phyloP scores from a whole-genome alignment of 2,329 filamentous ascomycete species.

The Fusarium scirpi region DNA sequence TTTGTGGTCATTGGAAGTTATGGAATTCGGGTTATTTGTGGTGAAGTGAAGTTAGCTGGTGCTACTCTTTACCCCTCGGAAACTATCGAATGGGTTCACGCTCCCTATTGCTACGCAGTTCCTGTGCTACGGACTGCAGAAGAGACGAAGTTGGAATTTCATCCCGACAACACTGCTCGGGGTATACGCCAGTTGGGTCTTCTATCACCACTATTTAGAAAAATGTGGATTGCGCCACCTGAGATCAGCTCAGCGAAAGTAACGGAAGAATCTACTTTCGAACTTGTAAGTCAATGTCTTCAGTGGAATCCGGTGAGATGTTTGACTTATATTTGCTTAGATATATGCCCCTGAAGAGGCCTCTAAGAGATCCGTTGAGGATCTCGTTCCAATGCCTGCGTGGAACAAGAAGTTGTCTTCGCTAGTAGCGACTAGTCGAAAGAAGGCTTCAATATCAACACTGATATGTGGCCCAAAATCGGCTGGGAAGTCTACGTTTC shows the following conservation, averaged over 20 bases:
- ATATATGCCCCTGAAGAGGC: conserved; percentile 65
- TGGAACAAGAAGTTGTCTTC: conserved; percentile 71
- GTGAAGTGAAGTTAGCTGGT: conserved; percentile 74
- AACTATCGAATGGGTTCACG: conserved; percentile 68
- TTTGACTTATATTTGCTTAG: conserved; percentile 52
- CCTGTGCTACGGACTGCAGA: conserved; percentile 71
- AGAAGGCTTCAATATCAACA: conserved; percentile 55
- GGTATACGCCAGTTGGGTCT: conserved; percentile 66
- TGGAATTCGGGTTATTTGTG: conserved; percentile 70
- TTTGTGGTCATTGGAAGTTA: conserved; percentile 76
- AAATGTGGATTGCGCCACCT: conserved; percentile 70
- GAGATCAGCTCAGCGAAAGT: conserved; percentile 36
- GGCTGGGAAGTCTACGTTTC: conserved; percentile 82
- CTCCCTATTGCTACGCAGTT: conserved; percentile 76
- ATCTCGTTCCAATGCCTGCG: conserved; percentile 67
- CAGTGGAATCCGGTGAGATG: neutral
- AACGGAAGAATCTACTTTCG: conserved; percentile 54
- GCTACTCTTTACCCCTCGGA: conserved; percentile 67
- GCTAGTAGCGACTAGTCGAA: conserved; percentile 52
- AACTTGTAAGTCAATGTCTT: conserved; percentile 58
- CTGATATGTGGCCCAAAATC: conserved; percentile 78
- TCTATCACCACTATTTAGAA: conserved; percentile 74
- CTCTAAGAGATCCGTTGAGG: conserved; percentile 64
- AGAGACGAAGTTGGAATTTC: conserved; percentile 65
- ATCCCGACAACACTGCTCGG: conserved; percentile 62